Percentiles rank a stretch among this genome's conserved stretches.
phyloP scores from a whole-genome alignment of 1,139 yeast genomes.

The Zygosaccharomyces pseudobailii region DNA sequence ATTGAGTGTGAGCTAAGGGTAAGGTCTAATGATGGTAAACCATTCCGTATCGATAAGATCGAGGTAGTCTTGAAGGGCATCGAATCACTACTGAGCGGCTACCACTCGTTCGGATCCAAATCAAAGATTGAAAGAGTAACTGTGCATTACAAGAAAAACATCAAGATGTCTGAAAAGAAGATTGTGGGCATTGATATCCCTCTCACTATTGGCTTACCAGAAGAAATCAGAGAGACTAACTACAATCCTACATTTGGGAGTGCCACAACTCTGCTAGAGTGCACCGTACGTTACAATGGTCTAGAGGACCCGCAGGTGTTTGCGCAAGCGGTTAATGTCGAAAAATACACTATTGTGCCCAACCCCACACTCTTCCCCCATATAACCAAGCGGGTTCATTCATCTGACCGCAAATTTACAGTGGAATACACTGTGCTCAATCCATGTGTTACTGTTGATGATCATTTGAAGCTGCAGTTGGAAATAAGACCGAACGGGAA shows the following conservation, averaged over 20 bases:
- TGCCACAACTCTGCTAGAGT: constrained; percentile 29
- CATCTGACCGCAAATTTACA: constrained; percentile 29
- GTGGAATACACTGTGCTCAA: constrained; percentile 25
- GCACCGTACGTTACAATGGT: constrained; percentile 23
- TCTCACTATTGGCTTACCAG: constrained; percentile 53
- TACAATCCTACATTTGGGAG: constrained; percentile 33
- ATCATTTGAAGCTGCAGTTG: constrained; percentile 38
- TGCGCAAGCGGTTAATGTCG: constrained; percentile 29
- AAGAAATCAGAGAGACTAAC: constrained; percentile 43
- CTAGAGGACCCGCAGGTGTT: constrained; percentile 17
- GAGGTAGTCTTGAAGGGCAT: constrained; percentile 38
- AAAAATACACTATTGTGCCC: constrained; percentile 29
- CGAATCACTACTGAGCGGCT: constrained; percentile 30
- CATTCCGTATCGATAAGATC: constrained; percentile 70
- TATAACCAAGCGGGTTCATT: constrained; percentile 17
- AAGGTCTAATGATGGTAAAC: constrained; percentile 48
- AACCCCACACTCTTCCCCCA: constrained; percentile 24
- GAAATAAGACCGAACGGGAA: constrained; percentile 36
- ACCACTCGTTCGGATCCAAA: constrained; percentile 31
- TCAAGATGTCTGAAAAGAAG: constrained; percentile 38
- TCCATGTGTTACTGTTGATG: constrained; percentile 46
- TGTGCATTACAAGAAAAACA: constrained; percentile 30
- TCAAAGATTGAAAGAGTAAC: constrained; percentile 41
- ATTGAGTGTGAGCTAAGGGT: constrained; percentile 32
- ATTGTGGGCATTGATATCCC: constrained; percentile 57